Conservation (phyloP, 345 rosid genomes). For the Citrus sinensis region DNA sequence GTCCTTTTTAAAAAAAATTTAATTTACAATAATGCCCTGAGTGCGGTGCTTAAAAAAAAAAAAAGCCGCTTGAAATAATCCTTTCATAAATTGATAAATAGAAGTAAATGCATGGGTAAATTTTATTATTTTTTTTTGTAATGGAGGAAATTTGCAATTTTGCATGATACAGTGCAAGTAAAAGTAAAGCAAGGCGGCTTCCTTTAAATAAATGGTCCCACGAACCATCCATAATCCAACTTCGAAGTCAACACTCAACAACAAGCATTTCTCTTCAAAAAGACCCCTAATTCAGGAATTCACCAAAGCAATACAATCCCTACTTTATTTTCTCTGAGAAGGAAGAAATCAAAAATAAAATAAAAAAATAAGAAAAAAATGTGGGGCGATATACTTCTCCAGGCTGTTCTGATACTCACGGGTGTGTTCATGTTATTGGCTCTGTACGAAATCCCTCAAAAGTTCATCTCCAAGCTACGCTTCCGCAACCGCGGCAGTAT, state of each 20-base stretch:
- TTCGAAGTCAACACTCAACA: too few relatives aligned
- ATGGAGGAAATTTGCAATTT: too few relatives aligned
- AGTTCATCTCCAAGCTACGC: conserved; percentile 42
- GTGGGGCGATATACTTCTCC: conserved; percentile 49
- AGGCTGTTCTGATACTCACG: conserved; percentile 42
- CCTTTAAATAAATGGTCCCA: background rate
- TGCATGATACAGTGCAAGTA: too few relatives aligned
- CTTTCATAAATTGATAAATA: too few relatives aligned
- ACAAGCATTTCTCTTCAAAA: background rate
- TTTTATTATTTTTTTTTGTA: too few relatives aligned
- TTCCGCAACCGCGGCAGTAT: conserved; percentile 33
- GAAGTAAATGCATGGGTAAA: too few relatives aligned
- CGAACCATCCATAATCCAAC: too few relatives aligned
- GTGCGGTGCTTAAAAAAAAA: too few relatives aligned
- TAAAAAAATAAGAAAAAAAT: conserved; percentile 10
- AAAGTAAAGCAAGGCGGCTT: too few relatives aligned
- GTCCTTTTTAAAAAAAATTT: too few relatives aligned
- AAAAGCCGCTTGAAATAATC: too few relatives aligned
- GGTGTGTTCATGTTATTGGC: conserved; percentile 46
- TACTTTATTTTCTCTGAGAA: background rate
- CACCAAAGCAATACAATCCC: background rate
- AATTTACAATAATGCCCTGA: too few relatives aligned
- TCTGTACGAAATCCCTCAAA: conserved; percentile 60
- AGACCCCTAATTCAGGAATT: background rate
- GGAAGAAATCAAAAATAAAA: background rate